Evolutionary conservation across 768 basidiomycete species (phyloP), one percentile per base, ranked within the genome.

Genomic region (Phallus indusiatus): DNA sequence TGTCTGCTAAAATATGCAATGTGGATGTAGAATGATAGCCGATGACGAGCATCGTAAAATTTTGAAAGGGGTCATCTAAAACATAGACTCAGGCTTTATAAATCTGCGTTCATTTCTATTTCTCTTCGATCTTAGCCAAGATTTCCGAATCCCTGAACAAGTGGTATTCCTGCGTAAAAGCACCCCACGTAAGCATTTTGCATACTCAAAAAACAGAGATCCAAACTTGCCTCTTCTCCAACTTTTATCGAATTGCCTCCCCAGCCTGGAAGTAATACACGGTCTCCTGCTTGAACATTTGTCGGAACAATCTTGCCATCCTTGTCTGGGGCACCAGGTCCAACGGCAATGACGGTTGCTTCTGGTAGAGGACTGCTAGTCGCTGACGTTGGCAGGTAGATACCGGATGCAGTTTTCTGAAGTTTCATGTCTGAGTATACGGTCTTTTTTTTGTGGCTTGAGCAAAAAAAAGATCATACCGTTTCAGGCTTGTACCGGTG

Each of bases 351-450:
- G 68, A 96, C 95, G 33, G 92, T 95, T 5, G 93, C 95, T 74
- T 98, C 95, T 1, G 95, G 94, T n/a, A 97, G 81, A 21, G 94
- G 94, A 65, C 72, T 83, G 64, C 71, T 81, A 24, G 90, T 93
- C 5, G 89, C 84, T 1, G 93, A 91, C 0, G 88, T 82, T n/a
- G 96, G 96, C 50, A 99, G 80, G 82, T 94, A 94, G 70, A 99
- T 85, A 36, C 96, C 96, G 21, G 88, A 74, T 2, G 96, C 88
- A n/a, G 95, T 99, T 94, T 98, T 96, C 94, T 97, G n/a, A 65
- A 9, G 2, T 28, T 28, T 28, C 28, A 12, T 1, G 46, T 22
- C 37, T 53, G 34, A 53, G 51, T 22, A 59, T 22, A 56, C 20
- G 2, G 12, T 10, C 4, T n/a, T n/a, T 10, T 20, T 24, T 33